These are phyloP conservation scores for Vaccinium vitisidaea DNA, from an alignment of 148 eudicot species.

Conservation along the genomic window DNA sequence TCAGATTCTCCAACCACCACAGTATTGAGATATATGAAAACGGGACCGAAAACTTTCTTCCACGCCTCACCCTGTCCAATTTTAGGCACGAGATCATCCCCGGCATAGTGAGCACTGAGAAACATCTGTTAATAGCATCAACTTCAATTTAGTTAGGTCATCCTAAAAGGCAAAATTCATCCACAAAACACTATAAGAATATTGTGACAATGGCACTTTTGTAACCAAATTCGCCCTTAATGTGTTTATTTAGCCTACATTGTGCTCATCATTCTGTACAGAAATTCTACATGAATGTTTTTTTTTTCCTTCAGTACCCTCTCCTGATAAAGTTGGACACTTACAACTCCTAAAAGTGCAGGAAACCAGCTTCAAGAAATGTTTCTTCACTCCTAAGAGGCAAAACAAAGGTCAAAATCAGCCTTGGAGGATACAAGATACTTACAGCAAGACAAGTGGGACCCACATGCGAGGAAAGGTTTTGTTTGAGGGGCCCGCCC, in stretches of 20 bases:
- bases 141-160: not conserved
- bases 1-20: slow-evolving; percentile 25
- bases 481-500: slow-evolving; percentile 82
- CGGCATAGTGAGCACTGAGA: slow-evolving; percentile 78
- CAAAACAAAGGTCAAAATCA: not conserved
- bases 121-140: slow-evolving; percentile 53
- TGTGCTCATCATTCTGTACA: not conserved
- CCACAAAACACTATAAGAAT: not conserved
- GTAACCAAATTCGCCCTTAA: not conserved
- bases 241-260: not conserved
- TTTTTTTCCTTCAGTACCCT: not conserved
- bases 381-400: slow-evolving; percentile 2
- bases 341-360: not conserved
- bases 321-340: not conserved
- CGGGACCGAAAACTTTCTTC: slow-evolving; percentile 96
- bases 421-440: not conserved
- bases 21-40: slow-evolving; percentile 79
- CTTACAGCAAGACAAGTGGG: slow-evolving; percentile 72
- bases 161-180: not conserved
- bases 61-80: slow-evolving; percentile 71
- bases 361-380: not conserved
- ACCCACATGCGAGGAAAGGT: slow-evolving; percentile 88
- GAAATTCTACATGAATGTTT: not conserved
- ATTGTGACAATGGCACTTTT: not conserved
- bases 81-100: slow-evolving; percentile 67